Conservation (phyloP, 768 basidiomycete genomes). For the Lactarius hatsudake region DNA sequence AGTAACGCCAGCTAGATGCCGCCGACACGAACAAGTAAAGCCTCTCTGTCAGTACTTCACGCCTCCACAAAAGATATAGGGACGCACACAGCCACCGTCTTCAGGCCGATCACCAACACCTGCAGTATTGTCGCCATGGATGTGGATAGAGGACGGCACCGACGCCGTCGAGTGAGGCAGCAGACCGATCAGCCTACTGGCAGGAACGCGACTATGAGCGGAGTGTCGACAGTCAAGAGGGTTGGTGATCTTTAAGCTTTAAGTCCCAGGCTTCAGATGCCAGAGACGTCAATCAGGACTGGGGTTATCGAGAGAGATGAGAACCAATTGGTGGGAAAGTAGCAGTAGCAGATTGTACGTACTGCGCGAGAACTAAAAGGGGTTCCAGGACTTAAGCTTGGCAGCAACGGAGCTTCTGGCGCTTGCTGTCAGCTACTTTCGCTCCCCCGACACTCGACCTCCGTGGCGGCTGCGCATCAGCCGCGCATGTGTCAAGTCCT, state of each 20-base stretch:
- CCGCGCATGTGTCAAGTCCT: no score
- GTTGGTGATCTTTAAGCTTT: not conserved
- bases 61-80: no score
- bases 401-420: no score
- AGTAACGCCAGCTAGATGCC: conserved; percentile 21
- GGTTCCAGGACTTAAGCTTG: no score
- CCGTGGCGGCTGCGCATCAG: no score
- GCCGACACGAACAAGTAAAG: not conserved
- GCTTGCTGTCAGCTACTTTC: no score
- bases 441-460: no score
- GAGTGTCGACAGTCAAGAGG: not conserved
- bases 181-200: not conserved
- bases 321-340: not conserved
- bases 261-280: not conserved
- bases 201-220: not conserved
- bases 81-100: not conserved
- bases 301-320: not conserved
- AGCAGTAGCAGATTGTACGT: not conserved
- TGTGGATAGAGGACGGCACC: not conserved
- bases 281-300: not conserved
- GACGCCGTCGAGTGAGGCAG: not conserved
- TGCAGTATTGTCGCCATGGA: not conserved
- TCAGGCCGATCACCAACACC: not conserved
- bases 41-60: not conserved
- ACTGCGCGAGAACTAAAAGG: not conserved